These are phyloP conservation scores for Debaryomycetaceae sp. DNA, from an alignment of 1,139 yeast species.

Conservation along the genomic window DNA sequence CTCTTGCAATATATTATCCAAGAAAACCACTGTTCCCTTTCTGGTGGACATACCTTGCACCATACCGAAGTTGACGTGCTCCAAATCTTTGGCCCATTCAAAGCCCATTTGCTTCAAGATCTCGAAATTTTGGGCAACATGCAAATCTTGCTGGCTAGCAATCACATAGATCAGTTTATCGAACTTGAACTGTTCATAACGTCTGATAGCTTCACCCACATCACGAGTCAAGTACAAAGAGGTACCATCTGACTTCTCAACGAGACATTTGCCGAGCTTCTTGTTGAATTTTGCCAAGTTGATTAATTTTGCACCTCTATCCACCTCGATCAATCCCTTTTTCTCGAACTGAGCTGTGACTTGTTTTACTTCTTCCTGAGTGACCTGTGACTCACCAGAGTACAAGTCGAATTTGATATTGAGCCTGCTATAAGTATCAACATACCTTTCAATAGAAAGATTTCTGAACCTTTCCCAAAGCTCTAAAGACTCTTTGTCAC, in stretches of 20 bases:
- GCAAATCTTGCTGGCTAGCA: conserved; percentile 95
- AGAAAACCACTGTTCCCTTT: conserved; percentile 96
- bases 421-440: conserved; percentile 85
- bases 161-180: conserved; percentile 96
- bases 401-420: conserved; percentile 84
- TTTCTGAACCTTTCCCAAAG: conserved; percentile 91
- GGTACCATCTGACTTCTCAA: conserved; percentile 95
- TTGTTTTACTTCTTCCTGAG: conserved; percentile 65
- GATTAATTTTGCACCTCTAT: conserved; percentile 86
- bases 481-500: conserved; percentile 73
- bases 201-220: conserved; percentile 93
- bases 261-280: conserved; percentile 90
- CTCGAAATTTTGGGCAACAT: conserved; percentile 91
- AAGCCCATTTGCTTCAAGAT: conserved; percentile 89
- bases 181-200: conserved; percentile 79
- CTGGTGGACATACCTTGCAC: conserved; percentile 98
- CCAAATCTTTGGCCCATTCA: conserved; percentile 78
- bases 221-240: conserved; percentile 94
- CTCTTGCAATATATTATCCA: conserved; percentile 90
- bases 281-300: conserved; percentile 85
- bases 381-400: conserved; percentile 95
- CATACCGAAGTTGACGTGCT: conserved; percentile 94
- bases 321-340: conserved; percentile 75
- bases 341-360: conserved; percentile 64
- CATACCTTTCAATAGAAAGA: conserved; percentile 79